phyloP scores from a whole-genome alignment of 345 rosid species.

The Theobroma cacao region DNA sequence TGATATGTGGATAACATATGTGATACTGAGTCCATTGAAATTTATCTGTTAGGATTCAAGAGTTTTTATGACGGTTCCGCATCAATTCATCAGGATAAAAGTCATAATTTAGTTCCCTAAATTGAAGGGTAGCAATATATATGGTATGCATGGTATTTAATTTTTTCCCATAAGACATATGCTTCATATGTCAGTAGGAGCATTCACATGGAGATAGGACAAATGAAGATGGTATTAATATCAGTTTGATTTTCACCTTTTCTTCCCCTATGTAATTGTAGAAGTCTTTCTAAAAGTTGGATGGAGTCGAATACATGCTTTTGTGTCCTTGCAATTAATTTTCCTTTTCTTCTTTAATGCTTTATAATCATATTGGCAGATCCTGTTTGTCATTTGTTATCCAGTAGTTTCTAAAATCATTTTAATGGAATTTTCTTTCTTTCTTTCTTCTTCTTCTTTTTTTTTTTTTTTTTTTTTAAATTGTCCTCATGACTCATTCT shows the following conservation, averaged over 20 bases:
- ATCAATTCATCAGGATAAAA: neutral
- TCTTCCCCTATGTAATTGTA: neutral
- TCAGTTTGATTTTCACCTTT: neutral
- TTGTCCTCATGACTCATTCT: slow-evolving; percentile 10
- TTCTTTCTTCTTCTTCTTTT: neutral
- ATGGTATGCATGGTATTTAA: neutral
- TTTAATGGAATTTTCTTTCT: neutral
- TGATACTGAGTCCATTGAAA: neutral
- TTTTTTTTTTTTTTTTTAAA: neutral
- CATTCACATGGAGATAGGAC: neutral
- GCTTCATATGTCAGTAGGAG: neutral
- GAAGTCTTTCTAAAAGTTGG: neutral
- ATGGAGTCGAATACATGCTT: neutral
- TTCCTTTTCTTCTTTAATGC: neutral
- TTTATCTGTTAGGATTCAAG: neutral
- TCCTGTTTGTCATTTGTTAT: neutral
- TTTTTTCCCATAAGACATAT: neutral
- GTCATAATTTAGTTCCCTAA: neutral
- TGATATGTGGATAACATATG: neutral
- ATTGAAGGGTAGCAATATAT: neutral
- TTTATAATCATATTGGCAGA: neutral
- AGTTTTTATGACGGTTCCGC: neutral
- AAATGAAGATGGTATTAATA: neutral
- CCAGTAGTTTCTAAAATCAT: neutral
- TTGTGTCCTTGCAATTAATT: neutral